Base-by-base conservation (phyloP, 176 grass and related monocot genomes). In the Ensete ventricosum region DNA sequence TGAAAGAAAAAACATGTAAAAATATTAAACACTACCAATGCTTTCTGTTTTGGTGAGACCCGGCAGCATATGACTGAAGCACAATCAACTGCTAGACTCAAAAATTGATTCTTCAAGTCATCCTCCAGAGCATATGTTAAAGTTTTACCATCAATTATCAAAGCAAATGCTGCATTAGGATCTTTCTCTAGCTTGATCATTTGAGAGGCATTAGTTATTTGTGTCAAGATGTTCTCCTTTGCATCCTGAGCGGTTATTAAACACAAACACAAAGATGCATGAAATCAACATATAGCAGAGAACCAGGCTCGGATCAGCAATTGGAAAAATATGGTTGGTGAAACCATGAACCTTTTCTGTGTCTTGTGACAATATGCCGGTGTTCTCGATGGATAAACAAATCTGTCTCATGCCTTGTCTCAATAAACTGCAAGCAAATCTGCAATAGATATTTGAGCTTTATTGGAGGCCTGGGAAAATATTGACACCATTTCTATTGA, bases 391-490 rank as follows among this genome's bases (percentile, higher is more conserved):
- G 9, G 91, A 86, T 73, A 99, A 82, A 82, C 76, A 83, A 57
- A 99, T 99, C 55, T 71, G 86, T 79, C 87, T 99, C 95, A 99
- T 99, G 64, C 95, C 95, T 89, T 94, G 95, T 84, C 95, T 91
- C 66, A 99, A 82, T 87, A 99, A 89, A 85, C 95, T 99, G 69
- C 95, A 99, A 63, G 95, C 91, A 75, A 91, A 99, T 83, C 95
- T 99, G 78, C 68, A 87, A 91, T 74, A 55, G 66, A 11, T 84
- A 77, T 89, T 51, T 11, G 14, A 73, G 12, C 24, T 14, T 73
- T 54, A 53, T 14, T 73, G 21, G 23, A 54, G 50, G 12, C 52
- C 54, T 9, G 50, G 22, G 26, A 54, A 73, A 73, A 25, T 2
- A 54, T 73, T 12, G 13, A 23, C 43, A 62, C 7, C 16, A 48